phyloP scores from a whole-genome alignment of 2,329 filamentous ascomycete species.

The Periconia sp. region DNA sequence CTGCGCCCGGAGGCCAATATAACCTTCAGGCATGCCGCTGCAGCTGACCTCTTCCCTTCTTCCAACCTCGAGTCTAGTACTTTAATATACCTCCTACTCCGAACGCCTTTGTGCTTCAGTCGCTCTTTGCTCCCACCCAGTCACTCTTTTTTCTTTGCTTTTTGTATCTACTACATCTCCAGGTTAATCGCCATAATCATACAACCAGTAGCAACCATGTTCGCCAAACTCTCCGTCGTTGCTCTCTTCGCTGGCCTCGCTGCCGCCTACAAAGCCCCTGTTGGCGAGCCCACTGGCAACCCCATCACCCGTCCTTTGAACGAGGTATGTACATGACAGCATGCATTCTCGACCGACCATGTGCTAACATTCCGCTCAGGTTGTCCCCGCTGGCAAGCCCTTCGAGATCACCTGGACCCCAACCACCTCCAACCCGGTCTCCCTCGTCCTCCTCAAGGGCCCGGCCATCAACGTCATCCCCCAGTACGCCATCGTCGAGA shows the following conservation, averaged over 20 bases:
- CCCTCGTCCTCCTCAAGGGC: slow-evolving; percentile 63
- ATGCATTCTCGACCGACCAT: neutral
- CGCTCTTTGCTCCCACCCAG: neutral
- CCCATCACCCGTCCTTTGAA: slow-evolving; percentile 55
- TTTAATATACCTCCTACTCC: slow-evolving; percentile 1
- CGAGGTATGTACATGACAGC: slow-evolving; percentile 37
- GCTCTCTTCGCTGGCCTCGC: slow-evolving; percentile 57
- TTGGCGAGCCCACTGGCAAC: slow-evolving; percentile 51
- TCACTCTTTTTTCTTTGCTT: neutral
- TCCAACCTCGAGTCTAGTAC: slow-evolving; percentile 9
- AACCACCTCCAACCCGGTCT: slow-evolving; percentile 53
- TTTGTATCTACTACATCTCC: slow-evolving; percentile 4
- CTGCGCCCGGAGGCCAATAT: neutral
- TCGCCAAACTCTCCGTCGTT: slow-evolving; percentile 45
- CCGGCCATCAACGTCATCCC: slow-evolving; percentile 58
- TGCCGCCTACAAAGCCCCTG: slow-evolving; percentile 33
- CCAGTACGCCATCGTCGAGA: slow-evolving; percentile 52
- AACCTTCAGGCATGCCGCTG: neutral
- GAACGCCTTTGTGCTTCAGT: slow-evolving; percentile 28
- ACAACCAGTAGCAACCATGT: slow-evolving; percentile 31
- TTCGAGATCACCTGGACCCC: slow-evolving; percentile 63
- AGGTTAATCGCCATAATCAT: slow-evolving; percentile 33
- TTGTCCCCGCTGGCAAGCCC: slow-evolving; percentile 57
- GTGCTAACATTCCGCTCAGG: slow-evolving; percentile 21
- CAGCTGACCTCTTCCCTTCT: slow-evolving; percentile 17